Conservation (phyloP, 2,329 filamentous ascomycete genomes). For the Sarocladium oryzae region DNA sequence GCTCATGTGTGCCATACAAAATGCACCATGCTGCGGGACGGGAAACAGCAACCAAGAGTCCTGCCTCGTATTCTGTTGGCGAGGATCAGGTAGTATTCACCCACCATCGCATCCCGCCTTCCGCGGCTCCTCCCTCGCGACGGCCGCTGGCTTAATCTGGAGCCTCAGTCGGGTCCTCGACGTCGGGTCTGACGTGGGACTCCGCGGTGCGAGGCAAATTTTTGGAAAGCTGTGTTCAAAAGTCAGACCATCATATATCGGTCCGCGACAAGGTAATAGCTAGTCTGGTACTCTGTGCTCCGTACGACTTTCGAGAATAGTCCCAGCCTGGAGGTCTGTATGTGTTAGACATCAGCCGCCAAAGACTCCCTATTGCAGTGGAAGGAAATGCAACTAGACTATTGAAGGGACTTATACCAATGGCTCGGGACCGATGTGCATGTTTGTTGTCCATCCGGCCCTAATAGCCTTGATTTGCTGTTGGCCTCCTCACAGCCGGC, state of each 20-base stretch:
- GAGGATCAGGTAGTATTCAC: no score
- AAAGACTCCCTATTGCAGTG: background rate
- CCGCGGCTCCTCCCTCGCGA: background rate
- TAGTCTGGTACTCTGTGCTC: no score
- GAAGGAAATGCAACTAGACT: background rate
- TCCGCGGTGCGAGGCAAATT: no score
- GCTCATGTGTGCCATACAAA: background rate
- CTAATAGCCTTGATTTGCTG: background rate
- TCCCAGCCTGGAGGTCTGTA: background rate
- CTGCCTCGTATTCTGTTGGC: no score
- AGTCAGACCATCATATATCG: no score
- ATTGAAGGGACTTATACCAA: background rate
- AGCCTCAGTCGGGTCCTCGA: background rate
- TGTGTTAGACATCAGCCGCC: background rate
- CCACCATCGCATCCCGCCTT: background rate
- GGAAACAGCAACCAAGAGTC: no score
- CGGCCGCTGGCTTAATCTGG: background rate
- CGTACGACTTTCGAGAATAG: background rate
- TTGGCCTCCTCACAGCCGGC: background rate
- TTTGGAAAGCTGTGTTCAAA: no score
- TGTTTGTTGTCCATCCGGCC: no score
- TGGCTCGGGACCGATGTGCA: slow-evolving; percentile 6
- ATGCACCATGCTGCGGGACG: background rate
- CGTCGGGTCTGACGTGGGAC: no score
- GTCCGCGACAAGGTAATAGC: background rate